Conservation (phyloP, 495 filamentous ascomycete genomes). For the Penicillium malachiteum region DNA sequence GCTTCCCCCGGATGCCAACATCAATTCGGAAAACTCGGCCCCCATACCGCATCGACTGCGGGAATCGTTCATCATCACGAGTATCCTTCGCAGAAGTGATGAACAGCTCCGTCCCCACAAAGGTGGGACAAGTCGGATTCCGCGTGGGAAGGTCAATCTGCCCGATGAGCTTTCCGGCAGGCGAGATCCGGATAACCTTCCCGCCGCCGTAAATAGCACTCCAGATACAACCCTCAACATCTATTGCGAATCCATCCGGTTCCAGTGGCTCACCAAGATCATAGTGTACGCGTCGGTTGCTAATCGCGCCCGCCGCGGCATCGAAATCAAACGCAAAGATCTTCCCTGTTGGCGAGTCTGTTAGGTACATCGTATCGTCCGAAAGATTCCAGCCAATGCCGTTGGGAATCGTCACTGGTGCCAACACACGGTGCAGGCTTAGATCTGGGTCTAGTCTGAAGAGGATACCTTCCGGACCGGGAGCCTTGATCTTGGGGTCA, state of each 20-base stretch:
- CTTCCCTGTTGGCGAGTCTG: conserved; percentile 68
- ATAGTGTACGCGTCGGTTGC: conserved; percentile 59
- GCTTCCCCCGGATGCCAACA: conserved; percentile 61
- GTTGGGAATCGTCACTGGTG: conserved; percentile 79
- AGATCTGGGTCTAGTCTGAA: conserved; percentile 65
- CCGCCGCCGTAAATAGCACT: conserved; percentile 72
- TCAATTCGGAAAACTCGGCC: conserved; percentile 68
- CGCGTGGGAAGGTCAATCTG: conserved; percentile 66
- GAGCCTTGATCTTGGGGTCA: conserved; percentile 52
- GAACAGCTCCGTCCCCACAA: conserved; percentile 72
- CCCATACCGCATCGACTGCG: conserved; percentile 59
- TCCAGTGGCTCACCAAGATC: conserved; percentile 49
- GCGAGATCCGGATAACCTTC: conserved; percentile 64
- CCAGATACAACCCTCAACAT: conserved; percentile 73
- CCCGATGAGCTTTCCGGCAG: conserved; percentile 62
- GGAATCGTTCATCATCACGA: conserved; percentile 45
- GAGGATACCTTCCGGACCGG: conserved; percentile 49
- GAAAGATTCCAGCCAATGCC: conserved; percentile 72
- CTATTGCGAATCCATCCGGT: conserved; percentile 74
- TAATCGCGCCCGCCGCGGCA: conserved; percentile 56
- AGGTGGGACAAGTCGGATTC: conserved; percentile 68
- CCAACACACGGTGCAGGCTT: conserved; percentile 57
- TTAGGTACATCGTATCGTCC: conserved; percentile 78
- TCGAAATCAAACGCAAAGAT: conserved; percentile 79
- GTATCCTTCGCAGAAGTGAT: conserved; percentile 71